phyloP scores from a whole-genome alignment of 2,329 filamentous ascomycete genomes.

The Nothophaeocryptopus gaeumannii region DNA sequence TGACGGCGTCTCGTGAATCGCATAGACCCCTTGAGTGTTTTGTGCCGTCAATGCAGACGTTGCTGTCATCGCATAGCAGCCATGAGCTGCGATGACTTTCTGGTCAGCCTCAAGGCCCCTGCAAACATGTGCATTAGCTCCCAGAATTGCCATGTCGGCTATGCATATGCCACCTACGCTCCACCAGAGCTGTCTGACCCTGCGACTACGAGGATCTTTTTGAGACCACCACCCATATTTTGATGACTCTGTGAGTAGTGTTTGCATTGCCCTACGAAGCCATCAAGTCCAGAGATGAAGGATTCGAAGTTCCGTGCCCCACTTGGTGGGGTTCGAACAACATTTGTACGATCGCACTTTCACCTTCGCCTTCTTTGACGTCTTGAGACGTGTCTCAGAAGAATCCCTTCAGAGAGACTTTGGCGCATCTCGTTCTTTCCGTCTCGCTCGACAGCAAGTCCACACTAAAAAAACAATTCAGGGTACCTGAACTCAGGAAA shows the following conservation, averaged over 20 bases:
- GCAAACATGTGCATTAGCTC: slow-evolving; percentile 19
- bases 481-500: too few relatives aligned
- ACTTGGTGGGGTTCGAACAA: too few relatives aligned
- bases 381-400: too few relatives aligned
- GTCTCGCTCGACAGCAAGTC: not conserved
- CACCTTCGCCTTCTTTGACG: too few relatives aligned
- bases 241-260: not conserved
- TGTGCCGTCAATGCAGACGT: slow-evolving; percentile 95
- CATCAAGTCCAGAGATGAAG: too few relatives aligned
- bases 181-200: slow-evolving; percentile 89
- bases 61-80: slow-evolving; percentile 92
- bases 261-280: not conserved
- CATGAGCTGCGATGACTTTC: slow-evolving; percentile 81
- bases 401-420: too few relatives aligned
- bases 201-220: slow-evolving; percentile 73
- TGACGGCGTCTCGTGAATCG: slow-evolving; percentile 74
- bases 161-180: slow-evolving; percentile 59
- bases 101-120: slow-evolving; percentile 95
- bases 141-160: not conserved
- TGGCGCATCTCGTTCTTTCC: not conserved
- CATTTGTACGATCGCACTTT: too few relatives aligned
- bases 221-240: slow-evolving; percentile 26
- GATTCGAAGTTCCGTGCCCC: too few relatives aligned
- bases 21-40: slow-evolving; percentile 81
- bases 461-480: too few relatives aligned